phyloP scores from a whole-genome alignment of 371 early-diverging fungal species.

The Mortierella sp. region DNA sequence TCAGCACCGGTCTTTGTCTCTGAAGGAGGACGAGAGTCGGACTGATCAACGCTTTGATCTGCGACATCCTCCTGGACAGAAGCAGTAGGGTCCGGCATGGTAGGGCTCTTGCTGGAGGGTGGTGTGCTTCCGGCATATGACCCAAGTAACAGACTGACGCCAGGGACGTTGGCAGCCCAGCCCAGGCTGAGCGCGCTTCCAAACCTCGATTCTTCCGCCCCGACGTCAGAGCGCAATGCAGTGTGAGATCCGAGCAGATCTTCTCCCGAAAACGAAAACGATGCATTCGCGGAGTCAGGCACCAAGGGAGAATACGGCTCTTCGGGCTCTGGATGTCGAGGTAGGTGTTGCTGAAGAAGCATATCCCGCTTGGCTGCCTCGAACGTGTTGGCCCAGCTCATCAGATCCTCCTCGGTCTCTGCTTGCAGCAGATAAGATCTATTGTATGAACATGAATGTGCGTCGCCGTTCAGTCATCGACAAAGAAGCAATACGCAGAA shows the following conservation, averaged over 20 bases:
- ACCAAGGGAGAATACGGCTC: slow-evolving; percentile 50
- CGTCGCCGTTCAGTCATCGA: not conserved
- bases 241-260: slow-evolving; percentile 13
- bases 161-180: slow-evolving; percentile 54
- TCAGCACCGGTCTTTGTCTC: not conserved
- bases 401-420: slow-evolving; percentile 77
- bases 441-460: not conserved
- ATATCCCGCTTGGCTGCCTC: slow-evolving; percentile 66
- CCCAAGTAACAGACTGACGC: slow-evolving; percentile 38
- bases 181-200: slow-evolving; percentile 20
- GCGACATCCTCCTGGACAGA: too few relatives aligned
- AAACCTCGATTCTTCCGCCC: slow-evolving; percentile 20
- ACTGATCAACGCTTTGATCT: not conserved
- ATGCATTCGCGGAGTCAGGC: slow-evolving; percentile 21
- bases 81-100: not conserved
- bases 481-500: too few relatives aligned
- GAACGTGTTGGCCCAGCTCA: slow-evolving; percentile 74
- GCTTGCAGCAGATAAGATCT: slow-evolving; percentile 71
- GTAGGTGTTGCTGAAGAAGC: slow-evolving; percentile 29
- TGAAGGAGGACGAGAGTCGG: not conserved
- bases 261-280: slow-evolving; percentile 43
- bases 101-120: not conserved
- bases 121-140: slow-evolving; percentile 18
- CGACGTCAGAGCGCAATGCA: not conserved
- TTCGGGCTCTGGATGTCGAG: slow-evolving; percentile 30